Evolutionary conservation across 2,329 filamentous ascomycete species (phyloP), one percentile per base, ranked within the genome.

Genomic region (Lasiodiplodia sp.): DNA sequence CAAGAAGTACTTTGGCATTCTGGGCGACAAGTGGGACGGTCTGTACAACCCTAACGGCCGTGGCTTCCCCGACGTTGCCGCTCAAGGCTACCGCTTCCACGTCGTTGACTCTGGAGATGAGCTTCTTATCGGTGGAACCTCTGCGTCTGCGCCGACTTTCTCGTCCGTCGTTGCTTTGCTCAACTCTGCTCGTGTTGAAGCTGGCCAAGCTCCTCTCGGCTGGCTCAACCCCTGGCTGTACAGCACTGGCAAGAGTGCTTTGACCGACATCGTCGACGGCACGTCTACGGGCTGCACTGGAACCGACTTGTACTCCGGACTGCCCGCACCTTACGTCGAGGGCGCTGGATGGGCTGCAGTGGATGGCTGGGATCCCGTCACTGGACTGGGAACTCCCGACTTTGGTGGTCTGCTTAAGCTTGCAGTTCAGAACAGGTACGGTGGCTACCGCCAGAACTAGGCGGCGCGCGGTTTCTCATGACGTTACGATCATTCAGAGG

Each of bases 321-420:
- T 80, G 4, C 38, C 69, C 0, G 78, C 83, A 37, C 81, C 79
- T 1, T 72, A 72, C 60, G 80, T 86, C 5, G 80, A 79, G 2
- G 78, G 81, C 72, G 84, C 85, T 1, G 80, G 81, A 49, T 86
- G 84, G 83, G 85, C 85, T 74, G 84, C 84, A 25, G 84, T 82
- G 0, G 70, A 74, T 37, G 83, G 83, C 2, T 86, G 84, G 84
- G 83, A 86, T 73, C 83, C 84, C 0, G 83, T 81, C 5, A 85
- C 83, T 16, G 83, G 83, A 0, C 74, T 78, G 40, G 78, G 79
- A 6, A 80, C 79, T 34, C 79, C 78, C 0, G 74, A 79, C 57
- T 79, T 80, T 66, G 72, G 72, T 57, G 73, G 77, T 70, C 71
- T 81, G 57, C 71, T 79, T 37, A 70, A 74, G 68, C 69, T 79